Evolutionary conservation across 352 stramenopile species (phyloP).

Genomic region (Phytophthora niederhauseri): DNA sequence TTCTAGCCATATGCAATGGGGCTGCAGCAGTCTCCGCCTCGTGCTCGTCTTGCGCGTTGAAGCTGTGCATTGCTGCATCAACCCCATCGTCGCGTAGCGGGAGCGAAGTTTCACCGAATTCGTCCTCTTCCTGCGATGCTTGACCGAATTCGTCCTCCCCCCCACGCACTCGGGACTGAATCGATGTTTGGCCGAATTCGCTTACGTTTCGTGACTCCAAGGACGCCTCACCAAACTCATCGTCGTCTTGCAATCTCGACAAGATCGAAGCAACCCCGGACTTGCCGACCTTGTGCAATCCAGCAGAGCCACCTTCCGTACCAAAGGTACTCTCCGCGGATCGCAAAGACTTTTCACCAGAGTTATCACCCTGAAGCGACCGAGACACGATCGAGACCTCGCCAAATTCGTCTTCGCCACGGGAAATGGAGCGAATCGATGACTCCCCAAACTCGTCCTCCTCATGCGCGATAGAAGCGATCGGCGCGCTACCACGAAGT

Average conservation of each 20-base stretch:
- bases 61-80: neutral
- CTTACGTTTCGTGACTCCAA: neutral
- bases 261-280: neutral
- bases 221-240: neutral
- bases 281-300: neutral
- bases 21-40: neutral
- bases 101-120: neutral
- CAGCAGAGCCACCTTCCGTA: neutral
- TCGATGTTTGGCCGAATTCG: neutral
- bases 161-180: neutral
- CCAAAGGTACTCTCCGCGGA: neutral
- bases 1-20: neutral
- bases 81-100: neutral
- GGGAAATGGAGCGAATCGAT: neutral
- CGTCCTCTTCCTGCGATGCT: neutral
- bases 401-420: neutral
- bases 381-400: neutral
- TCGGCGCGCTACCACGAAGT: neutral
- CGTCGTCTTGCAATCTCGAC: neutral
- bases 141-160: neutral
- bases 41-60: neutral
- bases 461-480: neutral
- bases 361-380: neutral
- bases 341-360: neutral
- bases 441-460: neutral